A percentile compares a stretch with the other conserved stretches of the same genome.
Conservation (phyloP, 192 early-diverging fungal genomes). For the Chytriomyces sp. region DNA sequence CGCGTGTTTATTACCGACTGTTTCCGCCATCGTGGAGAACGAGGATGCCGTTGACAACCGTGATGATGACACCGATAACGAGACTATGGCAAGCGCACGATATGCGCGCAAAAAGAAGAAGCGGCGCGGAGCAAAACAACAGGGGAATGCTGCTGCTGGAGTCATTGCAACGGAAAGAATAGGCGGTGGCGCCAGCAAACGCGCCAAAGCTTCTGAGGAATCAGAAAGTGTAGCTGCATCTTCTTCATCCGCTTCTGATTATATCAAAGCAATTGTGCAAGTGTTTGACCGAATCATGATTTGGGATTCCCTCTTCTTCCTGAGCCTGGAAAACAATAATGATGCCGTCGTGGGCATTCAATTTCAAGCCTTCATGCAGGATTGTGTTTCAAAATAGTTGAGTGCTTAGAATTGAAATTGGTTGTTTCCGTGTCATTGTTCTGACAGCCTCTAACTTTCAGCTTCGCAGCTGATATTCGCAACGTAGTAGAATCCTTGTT, state of each 20-base stretch:
- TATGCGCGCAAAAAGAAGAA: not conserved
- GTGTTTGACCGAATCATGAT: conserved; percentile 26
- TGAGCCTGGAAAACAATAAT: not conserved
- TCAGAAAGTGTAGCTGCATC: too few relatives aligned
- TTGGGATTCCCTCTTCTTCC: conserved; percentile 14
- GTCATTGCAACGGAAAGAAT: too few relatives aligned
- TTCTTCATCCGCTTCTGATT: not conserved
- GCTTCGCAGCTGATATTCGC: not conserved
- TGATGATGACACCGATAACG: not conserved
- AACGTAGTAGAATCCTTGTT: conserved; percentile 9
- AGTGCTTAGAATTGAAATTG: too few relatives aligned
- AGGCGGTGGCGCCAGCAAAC: not conserved
- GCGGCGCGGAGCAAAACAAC: not conserved
- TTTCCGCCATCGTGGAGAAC: not conserved
- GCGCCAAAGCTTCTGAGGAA: too few relatives aligned
- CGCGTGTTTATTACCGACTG: not conserved
- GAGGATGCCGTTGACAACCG: not conserved
- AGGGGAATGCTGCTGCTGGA: not conserved
- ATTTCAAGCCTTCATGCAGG: conserved; percentile 15
- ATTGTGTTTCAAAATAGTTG: conserved; percentile 3
- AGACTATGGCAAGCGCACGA: not conserved
- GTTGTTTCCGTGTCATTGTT: not conserved
- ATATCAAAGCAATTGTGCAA: not conserved
- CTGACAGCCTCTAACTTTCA: not conserved
- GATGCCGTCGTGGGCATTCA: not conserved